Percentiles rank a stretch among this genome's conserved stretches.
phyloP scores from a whole-genome alignment of 148 eudicot species.

The Hydrangea macrophylla region DNA sequence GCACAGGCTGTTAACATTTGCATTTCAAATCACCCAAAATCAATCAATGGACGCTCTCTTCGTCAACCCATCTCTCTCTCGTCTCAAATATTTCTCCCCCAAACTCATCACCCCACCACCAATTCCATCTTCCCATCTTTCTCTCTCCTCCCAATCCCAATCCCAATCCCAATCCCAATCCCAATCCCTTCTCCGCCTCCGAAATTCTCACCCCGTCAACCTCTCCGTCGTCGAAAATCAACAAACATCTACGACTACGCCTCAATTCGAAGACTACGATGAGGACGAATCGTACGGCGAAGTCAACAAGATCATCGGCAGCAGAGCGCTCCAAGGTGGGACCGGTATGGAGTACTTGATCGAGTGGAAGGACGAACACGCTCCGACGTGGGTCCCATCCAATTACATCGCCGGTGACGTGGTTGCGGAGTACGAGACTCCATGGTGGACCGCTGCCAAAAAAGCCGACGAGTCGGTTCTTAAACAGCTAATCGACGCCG shows the following conservation, averaged over 20 bases:
- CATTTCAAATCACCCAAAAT: no score
- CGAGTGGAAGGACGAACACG: conserved; percentile 82
- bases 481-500: conserved; percentile 29
- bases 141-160: conserved; percentile 20
- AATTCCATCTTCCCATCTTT: conserved; percentile 14
- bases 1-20: no score
- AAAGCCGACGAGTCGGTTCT: conserved; percentile 65
- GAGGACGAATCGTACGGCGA: conserved; percentile 82
- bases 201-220: conserved; percentile 14
- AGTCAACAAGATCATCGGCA: conserved; percentile 69
- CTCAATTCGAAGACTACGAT: conserved; percentile 42
- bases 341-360: conserved; percentile 82
- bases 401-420: conserved; percentile 68
- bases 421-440: conserved; percentile 74
- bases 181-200: conserved; percentile 16
- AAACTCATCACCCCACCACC: conserved; percentile 18
- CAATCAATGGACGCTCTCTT: conserved; percentile 49
- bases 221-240: conserved; percentile 35
- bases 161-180: conserved; percentile 22
- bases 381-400: conserved; percentile 93
- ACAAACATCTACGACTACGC: not conserved
- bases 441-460: conserved; percentile 95
- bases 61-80: conserved; percentile 56
- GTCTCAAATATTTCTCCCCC: conserved; percentile 38
- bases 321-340: conserved; percentile 44